Evolutionary conservation across 73 alveolate species (phyloP), one percentile per base, ranked within the genome.

Genomic region (Tetrahymena thermophila): DNA sequence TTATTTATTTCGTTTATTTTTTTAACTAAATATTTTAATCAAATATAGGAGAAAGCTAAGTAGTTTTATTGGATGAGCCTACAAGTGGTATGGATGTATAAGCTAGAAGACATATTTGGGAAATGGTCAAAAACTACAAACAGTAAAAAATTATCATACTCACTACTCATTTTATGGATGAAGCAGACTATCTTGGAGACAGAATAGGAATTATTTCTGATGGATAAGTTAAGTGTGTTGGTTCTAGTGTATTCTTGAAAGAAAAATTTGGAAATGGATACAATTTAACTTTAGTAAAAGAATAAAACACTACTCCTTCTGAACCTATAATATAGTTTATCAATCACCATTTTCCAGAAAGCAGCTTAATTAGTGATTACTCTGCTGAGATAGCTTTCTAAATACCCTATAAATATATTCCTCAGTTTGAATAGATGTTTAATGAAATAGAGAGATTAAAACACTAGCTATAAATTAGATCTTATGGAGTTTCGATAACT

Each of bases 61-160:
- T 98, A 6, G 98, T 98, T 19, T 93, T 98, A 57, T 97, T 98
- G 35, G 99, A 98, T 96, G 99, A 98, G 94, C 99, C 99, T 15
- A 97, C 99, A 2, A 94, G 98, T 55, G 99, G 99, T 10, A 98
- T 98, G 99, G 99, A 98, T 96, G 95, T 98, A 55, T 97, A 98
- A 95, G 98, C 99, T 35, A 94, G 99, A 95, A 97, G 99, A 93
- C 96, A 98, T 43, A 96, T 98, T 85, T 98, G 99, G 99, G 98
- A 98, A 94, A 97, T 97, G 97, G 97, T 98, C 85, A 98, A 98
- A 96, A 97, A 98, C 97, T 96, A 97, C 85, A 97, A 97, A 83
- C 95, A 97, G 23, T 98, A 97, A 93, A 97, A 98, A 94, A 98
- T 98, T 55, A 97, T 98, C 17, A 94, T 96, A 93, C 94, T 97